Evolutionary conservation across 306 rosid genomes (phyloP).

Genomic region (Psophocarpus tetragonolobus): DNA sequence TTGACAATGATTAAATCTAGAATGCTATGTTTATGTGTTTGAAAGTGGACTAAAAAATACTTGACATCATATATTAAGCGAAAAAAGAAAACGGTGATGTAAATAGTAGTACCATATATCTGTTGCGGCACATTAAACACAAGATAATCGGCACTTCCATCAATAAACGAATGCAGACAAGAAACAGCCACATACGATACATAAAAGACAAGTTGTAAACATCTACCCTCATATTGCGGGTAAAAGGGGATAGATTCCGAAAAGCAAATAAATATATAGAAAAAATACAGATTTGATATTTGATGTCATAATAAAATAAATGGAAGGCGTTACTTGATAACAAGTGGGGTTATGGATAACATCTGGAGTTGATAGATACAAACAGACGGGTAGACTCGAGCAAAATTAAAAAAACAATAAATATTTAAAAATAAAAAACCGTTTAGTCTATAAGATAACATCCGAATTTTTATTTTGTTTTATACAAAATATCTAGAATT

Average conservation of each 20-base stretch:
- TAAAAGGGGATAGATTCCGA: too few relatives aligned
- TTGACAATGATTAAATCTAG: background rate
- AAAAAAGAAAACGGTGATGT: constrained; percentile 13
- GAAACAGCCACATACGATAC: background rate
- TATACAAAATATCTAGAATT: too few relatives aligned
- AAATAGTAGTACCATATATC: background rate
- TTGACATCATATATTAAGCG: background rate
- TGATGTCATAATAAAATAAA: too few relatives aligned
- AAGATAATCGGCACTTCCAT: background rate
- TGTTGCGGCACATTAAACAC: background rate
- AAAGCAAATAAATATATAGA: too few relatives aligned
- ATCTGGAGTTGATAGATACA: background rate
- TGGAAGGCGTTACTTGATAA: too few relatives aligned
- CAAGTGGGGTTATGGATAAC: background rate
- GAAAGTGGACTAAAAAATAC: background rate
- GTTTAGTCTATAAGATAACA: too few relatives aligned
- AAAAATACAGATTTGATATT: too few relatives aligned
- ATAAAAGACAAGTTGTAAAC: background rate
- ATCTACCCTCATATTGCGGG: too few relatives aligned
- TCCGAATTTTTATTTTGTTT: too few relatives aligned
- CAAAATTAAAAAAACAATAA: background rate
- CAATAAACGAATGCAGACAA: background rate
- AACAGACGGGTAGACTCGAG: background rate
- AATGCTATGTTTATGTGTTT: background rate
- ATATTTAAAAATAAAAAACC: too few relatives aligned